A percentile compares a stretch with the other conserved stretches of the same genome.
These are phyloP conservation scores for Suillus decipiens DNA, from an alignment of 768 basidiomycete genomes.

Conservation along the genomic window DNA sequence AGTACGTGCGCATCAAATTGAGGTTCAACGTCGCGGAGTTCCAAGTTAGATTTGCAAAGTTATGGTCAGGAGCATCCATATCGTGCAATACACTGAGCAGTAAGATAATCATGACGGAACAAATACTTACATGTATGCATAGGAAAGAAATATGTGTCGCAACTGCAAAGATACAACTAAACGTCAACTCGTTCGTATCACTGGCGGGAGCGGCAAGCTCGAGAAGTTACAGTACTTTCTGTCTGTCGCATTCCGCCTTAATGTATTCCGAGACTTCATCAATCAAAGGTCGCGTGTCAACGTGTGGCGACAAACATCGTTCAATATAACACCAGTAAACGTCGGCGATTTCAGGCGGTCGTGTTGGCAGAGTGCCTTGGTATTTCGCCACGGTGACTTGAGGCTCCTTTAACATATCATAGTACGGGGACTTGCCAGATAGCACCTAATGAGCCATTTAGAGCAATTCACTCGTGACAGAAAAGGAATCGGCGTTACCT, in stretches of 20 bases:
- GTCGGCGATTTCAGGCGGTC: not conserved
- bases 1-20: not conserved
- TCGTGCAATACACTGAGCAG: too few species aligned
- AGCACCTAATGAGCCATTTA: not conserved
- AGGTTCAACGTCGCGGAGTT: not conserved
- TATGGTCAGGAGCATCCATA: too few species aligned
- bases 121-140: too few species aligned
- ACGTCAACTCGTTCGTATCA: not conserved
- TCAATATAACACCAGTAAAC: not conserved
- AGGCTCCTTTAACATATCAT: not conserved
- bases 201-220: not conserved
- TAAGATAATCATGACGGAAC: too few species aligned
- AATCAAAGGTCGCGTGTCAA: not conserved
- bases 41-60: not conserved
- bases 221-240: not conserved
- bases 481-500: not conserved
- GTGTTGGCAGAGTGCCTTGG: not conserved
- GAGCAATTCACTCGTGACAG: not conserved
- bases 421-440: not conserved
- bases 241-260: not conserved
- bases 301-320: not conserved
- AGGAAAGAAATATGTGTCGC: not conserved
- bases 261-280: not conserved
- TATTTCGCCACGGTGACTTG: not conserved
- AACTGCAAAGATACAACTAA: not conserved